Evolutionary conservation across 2,329 filamentous ascomycete species (phyloP).

Genomic region (Zymoseptoria crescenta): DNA sequence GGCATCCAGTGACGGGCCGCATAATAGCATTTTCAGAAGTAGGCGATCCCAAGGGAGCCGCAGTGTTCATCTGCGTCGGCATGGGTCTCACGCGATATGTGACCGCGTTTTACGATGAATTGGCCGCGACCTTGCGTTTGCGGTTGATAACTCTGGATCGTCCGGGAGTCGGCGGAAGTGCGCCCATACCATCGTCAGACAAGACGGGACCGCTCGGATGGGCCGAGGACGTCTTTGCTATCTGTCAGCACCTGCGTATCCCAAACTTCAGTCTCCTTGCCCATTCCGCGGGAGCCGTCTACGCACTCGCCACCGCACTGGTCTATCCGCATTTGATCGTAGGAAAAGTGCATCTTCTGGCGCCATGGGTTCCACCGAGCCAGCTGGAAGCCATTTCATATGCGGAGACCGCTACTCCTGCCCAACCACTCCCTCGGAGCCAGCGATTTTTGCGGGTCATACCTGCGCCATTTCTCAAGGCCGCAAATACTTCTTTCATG

Average conservation of each 20-base stretch:
- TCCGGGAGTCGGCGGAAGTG: constrained; percentile 88
- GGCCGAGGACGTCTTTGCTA: constrained; percentile 89
- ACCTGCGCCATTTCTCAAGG: constrained; percentile 83
- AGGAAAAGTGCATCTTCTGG: constrained; percentile 85
- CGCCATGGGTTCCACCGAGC: constrained; percentile 94
- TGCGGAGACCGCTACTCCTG: constrained; percentile 52
- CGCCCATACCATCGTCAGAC: constrained; percentile 71
- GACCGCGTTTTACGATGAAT: constrained; percentile 93
- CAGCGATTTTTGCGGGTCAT: constrained; percentile 85
- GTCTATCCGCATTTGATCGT: constrained; percentile 95
- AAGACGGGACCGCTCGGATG: constrained; percentile 77
- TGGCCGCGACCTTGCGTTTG: constrained; percentile 79
- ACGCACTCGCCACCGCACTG: constrained; percentile 86
- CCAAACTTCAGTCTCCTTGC: constrained; percentile 94
- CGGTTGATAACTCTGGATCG: constrained; percentile 89
- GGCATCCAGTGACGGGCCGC: constrained; percentile 76
- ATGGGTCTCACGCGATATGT: constrained; percentile 97
- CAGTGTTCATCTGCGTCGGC: constrained; percentile 92
- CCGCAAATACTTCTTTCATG: constrained; percentile 94
- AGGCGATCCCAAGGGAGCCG: constrained; percentile 81
- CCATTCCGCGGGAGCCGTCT: constrained; percentile 96
- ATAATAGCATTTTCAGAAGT: constrained; percentile 95
- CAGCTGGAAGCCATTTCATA: constrained; percentile 67
- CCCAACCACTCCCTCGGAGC: constrained; percentile 79
- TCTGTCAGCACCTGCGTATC: constrained; percentile 85